Conservation (phyloP, 306 rosid genomes). For the Styphnolobium japonicum region DNA sequence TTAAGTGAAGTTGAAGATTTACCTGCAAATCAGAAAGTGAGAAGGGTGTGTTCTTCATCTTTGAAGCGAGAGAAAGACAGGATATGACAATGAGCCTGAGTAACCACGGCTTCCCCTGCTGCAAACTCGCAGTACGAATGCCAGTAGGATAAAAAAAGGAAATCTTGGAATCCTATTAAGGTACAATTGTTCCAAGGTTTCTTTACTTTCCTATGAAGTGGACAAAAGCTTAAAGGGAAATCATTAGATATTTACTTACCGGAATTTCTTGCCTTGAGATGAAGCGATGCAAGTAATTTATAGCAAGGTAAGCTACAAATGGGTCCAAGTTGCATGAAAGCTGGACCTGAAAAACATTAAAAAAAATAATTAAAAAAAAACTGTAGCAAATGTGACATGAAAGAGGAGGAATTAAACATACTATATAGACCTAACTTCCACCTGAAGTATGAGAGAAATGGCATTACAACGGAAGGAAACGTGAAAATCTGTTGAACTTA, state of each 20-base stretch:
- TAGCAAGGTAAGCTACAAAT: slow-evolving; percentile 59
- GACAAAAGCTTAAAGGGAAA: background rate
- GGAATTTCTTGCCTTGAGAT: slow-evolving; percentile 52
- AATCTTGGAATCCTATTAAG: background rate
- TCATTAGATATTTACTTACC: slow-evolving; percentile 37
- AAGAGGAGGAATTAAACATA: background rate
- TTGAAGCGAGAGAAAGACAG: slow-evolving; percentile 67
- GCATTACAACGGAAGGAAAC: slow-evolving; percentile 43
- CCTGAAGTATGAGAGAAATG: slow-evolving; percentile 62
- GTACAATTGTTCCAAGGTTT: background rate
- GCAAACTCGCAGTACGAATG: slow-evolving; percentile 19
- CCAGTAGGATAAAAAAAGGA: background rate
- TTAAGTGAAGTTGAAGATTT: background rate
- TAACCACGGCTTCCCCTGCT: slow-evolving; percentile 63
- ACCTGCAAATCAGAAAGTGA: slow-evolving; percentile 46
- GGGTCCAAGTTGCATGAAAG: slow-evolving; percentile 55
- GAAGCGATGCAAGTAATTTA: slow-evolving; percentile 67
- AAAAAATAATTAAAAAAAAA: background rate
- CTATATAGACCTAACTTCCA: background rate
- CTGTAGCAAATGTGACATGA: slow-evolving; percentile 12
- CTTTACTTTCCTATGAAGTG: background rate
- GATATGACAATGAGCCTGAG: slow-evolving; percentile 46
- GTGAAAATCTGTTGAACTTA: slow-evolving; percentile 23
- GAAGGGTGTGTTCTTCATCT: slow-evolving; percentile 58
- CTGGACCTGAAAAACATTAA: slow-evolving; percentile 40